Evolutionary conservation across 1,139 yeast species (phyloP).

Genomic region (Sporopachydermia cereana): DNA sequence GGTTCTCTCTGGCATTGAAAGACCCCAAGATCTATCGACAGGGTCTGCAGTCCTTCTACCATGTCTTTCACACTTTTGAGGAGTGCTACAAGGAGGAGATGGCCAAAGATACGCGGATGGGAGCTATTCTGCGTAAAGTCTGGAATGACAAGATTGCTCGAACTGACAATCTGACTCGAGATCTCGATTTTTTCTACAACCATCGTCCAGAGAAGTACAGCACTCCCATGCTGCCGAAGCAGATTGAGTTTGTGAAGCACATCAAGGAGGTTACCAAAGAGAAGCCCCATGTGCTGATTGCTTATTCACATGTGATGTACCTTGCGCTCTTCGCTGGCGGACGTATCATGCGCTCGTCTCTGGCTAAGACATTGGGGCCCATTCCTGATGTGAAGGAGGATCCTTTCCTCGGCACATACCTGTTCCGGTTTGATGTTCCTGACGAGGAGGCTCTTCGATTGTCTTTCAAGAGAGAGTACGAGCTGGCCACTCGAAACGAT

Average conservation of each 20-base stretch:
- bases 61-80: slow-evolving; percentile 63
- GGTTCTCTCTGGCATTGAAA: slow-evolving; percentile 64
- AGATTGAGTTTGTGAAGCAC: slow-evolving; percentile 50
- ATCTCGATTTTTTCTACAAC: slow-evolving; percentile 56
- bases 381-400: slow-evolving; percentile 67
- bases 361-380: slow-evolving; percentile 56
- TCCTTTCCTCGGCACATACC: slow-evolving; percentile 50
- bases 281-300: slow-evolving; percentile 62
- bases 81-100: slow-evolving; percentile 22
- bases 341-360: slow-evolving; percentile 53
- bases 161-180: slow-evolving; percentile 43
- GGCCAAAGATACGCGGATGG: slow-evolving; percentile 27
- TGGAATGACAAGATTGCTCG: slow-evolving; percentile 70
- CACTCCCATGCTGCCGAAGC: slow-evolving; percentile 46
- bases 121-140: slow-evolving; percentile 33
- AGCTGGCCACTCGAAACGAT: slow-evolving; percentile 56
- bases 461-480: slow-evolving; percentile 64
- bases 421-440: slow-evolving; percentile 59
- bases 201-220: slow-evolving; percentile 42
- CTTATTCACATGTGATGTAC: slow-evolving; percentile 82
- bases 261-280: slow-evolving; percentile 40
- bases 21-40: slow-evolving; percentile 71
- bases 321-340: slow-evolving; percentile 86
- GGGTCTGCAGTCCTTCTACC: slow-evolving; percentile 69
- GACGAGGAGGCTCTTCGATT: slow-evolving; percentile 57